Conservation (phyloP, 805 yeast genomes). For the Cephaloascus albidus region DNA sequence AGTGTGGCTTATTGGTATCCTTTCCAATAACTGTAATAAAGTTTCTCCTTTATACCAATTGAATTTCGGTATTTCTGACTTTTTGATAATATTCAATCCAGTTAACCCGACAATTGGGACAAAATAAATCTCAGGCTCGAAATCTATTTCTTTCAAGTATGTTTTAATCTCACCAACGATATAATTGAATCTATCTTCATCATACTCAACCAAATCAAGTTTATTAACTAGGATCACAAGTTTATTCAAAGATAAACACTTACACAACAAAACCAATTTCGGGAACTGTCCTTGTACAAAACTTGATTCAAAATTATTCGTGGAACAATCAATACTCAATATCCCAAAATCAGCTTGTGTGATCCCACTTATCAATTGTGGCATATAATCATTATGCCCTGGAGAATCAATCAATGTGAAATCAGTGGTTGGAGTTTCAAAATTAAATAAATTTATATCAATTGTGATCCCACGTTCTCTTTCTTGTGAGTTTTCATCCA, state of each 20-base stretch:
- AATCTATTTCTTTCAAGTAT: conserved; percentile 26
- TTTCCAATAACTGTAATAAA: conserved; percentile 29
- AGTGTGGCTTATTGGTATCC: conserved; percentile 7
- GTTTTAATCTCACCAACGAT: conserved; percentile 39
- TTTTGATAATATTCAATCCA: conserved; percentile 56
- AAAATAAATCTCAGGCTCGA: conserved; percentile 25
- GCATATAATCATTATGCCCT: conserved; percentile 76
- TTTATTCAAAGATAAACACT: conserved; percentile 54
- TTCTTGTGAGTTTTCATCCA: conserved; percentile 77
- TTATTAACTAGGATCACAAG: conserved; percentile 62
- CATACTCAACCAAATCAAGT: conserved; percentile 57
- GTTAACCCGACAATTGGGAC: conserved; percentile 64
- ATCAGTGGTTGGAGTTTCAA: conserved; percentile 43
- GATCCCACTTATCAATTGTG: conserved; percentile 80
- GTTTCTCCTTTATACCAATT: conserved; percentile 41
- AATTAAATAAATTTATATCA: conserved; percentile 61
- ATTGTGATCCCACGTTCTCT: conserved; percentile 71
- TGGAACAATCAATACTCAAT: conserved; percentile 57
- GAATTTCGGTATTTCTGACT: conserved; percentile 20
- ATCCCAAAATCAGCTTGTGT: conserved; percentile 71
- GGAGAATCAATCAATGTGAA: conserved; percentile 80
- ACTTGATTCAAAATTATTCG: conserved; percentile 65
- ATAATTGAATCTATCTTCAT: conserved; percentile 37
- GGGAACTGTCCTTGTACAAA: conserved; percentile 69
- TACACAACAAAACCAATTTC: conserved; percentile 66